Percentiles rank a stretch among this genome's conserved stretches.
Conservation (phyloP, 345 rosid genomes). For the Sisymbrium altissimum region DNA sequence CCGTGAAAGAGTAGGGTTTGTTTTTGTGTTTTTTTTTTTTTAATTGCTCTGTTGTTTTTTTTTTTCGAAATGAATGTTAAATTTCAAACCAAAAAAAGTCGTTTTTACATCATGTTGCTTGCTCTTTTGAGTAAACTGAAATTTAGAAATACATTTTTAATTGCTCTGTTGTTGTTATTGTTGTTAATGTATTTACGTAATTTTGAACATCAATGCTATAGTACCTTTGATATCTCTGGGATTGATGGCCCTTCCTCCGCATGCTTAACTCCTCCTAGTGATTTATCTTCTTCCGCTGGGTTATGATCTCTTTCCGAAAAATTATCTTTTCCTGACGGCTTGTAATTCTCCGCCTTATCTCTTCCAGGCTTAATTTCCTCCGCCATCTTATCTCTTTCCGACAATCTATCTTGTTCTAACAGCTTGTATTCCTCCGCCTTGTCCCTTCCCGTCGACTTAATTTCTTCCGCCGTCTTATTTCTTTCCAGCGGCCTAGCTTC, state of each 20-base stretch:
- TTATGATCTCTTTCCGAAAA: background rate
- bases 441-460: background rate
- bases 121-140: too few species aligned
- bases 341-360: background rate
- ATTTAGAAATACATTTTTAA: too few species aligned
- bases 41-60: too few species aligned
- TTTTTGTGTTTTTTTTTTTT: too few species aligned
- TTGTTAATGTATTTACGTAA: too few species aligned
- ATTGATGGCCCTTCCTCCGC: background rate
- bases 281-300: background rate
- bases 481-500: background rate
- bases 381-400: background rate
- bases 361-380: background rate
- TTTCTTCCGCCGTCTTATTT: background rate
- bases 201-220: background rate
- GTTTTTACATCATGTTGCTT: too few species aligned
- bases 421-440: background rate
- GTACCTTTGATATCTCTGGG: conserved; percentile 24
- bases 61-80: too few species aligned
- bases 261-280: background rate
- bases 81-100: too few species aligned
- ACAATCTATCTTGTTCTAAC: background rate
- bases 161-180: too few species aligned
- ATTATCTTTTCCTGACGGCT: background rate
- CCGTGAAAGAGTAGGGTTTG: too few species aligned